phyloP scores from a whole-genome alignment of 139 green algal species.

The Picochlorum sp. region DNA sequence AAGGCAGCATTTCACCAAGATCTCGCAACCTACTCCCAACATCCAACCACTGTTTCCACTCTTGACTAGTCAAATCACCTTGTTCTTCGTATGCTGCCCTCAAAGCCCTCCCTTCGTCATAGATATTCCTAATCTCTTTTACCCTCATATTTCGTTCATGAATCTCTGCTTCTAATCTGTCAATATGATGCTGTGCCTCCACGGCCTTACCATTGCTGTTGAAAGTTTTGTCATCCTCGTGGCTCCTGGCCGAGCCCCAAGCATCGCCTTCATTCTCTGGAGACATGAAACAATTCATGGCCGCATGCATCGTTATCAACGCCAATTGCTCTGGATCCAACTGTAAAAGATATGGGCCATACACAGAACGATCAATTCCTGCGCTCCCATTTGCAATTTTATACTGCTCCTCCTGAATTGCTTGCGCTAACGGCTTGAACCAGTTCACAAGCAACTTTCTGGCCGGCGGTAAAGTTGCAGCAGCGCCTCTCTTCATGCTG shows the following conservation, averaged over 20 bases:
- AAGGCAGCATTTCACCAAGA: slow-evolving; percentile 24
- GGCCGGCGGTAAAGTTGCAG: slow-evolving; percentile 14
- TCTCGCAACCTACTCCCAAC: slow-evolving; percentile 14
- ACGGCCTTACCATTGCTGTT: slow-evolving; percentile 29
- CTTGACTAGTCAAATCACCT: not conserved
- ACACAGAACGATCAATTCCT: slow-evolving; percentile 32
- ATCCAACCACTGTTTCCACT: slow-evolving; percentile 17
- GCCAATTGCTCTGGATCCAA: slow-evolving; percentile 45
- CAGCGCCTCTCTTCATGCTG: slow-evolving; percentile 7
- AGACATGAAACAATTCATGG: slow-evolving; percentile 3
- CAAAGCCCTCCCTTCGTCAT: slow-evolving; percentile 8
- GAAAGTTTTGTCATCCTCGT: slow-evolving; percentile 21
- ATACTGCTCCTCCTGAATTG: slow-evolving; percentile 39
- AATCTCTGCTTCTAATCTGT: slow-evolving; percentile 23
- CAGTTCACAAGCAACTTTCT: slow-evolving; percentile 34
- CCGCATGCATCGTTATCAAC: slow-evolving; percentile 47
- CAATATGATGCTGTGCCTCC: slow-evolving; percentile 35
- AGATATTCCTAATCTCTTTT: slow-evolving; percentile 20
- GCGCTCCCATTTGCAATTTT: slow-evolving; percentile 8
- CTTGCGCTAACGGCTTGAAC: slow-evolving; percentile 28
- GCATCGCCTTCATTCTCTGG: not conserved
- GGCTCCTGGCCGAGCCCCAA: slow-evolving; percentile 9
- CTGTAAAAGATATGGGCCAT: slow-evolving; percentile 50
- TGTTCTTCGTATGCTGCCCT: not conserved
- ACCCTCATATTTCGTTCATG: slow-evolving; percentile 23